Base-by-base conservation (phyloP, 169 alveolate species). In the Cryptosporidium ryanae region DNA sequence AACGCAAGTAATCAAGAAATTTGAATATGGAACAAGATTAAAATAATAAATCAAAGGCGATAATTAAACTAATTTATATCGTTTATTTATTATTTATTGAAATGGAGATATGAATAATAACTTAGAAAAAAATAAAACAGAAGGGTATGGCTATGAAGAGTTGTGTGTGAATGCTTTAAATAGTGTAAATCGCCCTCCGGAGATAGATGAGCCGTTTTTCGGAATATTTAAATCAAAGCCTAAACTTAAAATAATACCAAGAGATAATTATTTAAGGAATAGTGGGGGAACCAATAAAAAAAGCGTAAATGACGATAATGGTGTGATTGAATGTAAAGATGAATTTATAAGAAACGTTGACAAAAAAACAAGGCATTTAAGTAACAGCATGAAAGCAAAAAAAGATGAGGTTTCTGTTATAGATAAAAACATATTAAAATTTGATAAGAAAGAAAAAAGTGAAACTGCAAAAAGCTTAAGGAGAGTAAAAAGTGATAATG, bases 141-240 rank as follows among this genome's bases (percentile, higher is more conserved):
- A 8, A 34, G 31, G 15, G 48, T 50, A 27, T 8, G 21, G 52
- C 8, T 32, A 18, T 65, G 76, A 76, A 12, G 71, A 76, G 43
- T 61, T 76, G 34, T 76, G 87, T 46, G 21, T 76, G 21, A 76
- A 61, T 23, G 87, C 70, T 27, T 46, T 76, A 52, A 76, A 76
- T 46, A 61, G 34, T 61, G 29, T 76, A 63, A 38, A n/a, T 21
- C 48, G 87, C 10, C 87, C 87, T 59, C 87, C 87, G 5, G 87
- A 76, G 21, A 25, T 76, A 59, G 87, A 76, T 61, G 87, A 76
- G 61, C 64, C 87, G 3, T 61, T 61, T 32, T 55, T 68, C 15
- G 83, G 43, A 15, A 17, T 68, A 29, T 68, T 68, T 64, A 68
- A 34, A 4, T 65, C 83, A 38, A 68, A 68, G 12, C 83, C 83